Evolutionary conservation across 768 basidiomycete species (phyloP).

Genomic region (Clathrus columnatus): DNA sequence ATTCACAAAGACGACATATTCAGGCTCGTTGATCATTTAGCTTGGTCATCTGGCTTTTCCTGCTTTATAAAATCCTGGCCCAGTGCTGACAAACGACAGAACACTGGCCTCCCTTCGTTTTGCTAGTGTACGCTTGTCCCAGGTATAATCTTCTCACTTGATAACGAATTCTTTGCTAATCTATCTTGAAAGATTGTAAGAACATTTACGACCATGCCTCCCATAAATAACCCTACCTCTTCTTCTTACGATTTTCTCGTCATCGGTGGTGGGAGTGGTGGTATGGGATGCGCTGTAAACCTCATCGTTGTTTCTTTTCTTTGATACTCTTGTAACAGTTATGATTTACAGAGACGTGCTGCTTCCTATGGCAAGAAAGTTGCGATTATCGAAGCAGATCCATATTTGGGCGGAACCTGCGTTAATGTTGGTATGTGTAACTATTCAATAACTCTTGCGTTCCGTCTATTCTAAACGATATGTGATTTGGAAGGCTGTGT

Average conservation of each 20-base stretch:
- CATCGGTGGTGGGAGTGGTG: conserved; percentile 92
- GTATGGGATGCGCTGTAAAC: conserved; percentile 77
- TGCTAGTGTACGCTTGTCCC: background rate
- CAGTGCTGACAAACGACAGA: too few species aligned
- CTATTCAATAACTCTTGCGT: background rate
- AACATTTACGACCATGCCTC: conserved; percentile 55
- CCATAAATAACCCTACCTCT: conserved; percentile 49
- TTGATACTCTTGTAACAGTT: background rate
- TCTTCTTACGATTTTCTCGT: conserved; percentile 79
- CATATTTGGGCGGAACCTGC: conserved; percentile 85
- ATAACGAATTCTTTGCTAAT: background rate
- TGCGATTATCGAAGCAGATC: conserved; percentile 73
- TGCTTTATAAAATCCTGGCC: too few species aligned
- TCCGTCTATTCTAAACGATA: background rate
- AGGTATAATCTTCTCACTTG: background rate
- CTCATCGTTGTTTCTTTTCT: background rate
- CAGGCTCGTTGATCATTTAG: background rate
- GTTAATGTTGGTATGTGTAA: conserved; percentile 83
- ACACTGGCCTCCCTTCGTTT: conserved; percentile 5
- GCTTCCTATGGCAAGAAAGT: conserved; percentile 89
- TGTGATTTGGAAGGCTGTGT: conserved; percentile 62
- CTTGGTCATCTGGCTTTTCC: too few species aligned
- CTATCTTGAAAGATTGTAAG: conserved; percentile 33
- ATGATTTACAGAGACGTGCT: conserved; percentile 71
- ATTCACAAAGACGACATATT: background rate